Percentiles rank a stretch among this genome's conserved stretches.
These are phyloP conservation scores for Sporothrix euskadiensis DNA, from an alignment of 2,329 filamentous ascomycete genomes.

Conservation along the genomic window DNA sequence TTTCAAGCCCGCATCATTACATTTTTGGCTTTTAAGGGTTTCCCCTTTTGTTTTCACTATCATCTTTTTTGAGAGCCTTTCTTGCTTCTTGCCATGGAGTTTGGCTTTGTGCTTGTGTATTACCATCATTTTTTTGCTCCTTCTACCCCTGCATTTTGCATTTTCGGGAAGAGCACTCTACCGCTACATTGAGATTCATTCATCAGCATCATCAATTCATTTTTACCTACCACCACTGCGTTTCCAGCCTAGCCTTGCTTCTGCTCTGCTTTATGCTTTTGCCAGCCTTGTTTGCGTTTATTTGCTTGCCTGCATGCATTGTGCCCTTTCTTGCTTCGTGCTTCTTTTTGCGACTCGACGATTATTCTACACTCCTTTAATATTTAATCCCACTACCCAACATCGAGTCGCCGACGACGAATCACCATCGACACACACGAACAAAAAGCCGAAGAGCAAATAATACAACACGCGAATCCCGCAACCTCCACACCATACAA, in stretches of 20 bases:
- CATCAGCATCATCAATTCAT: conserved; percentile 11
- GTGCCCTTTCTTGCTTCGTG: not conserved
- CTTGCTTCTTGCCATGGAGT: conserved; percentile 10
- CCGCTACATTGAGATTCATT: conserved; percentile 1
- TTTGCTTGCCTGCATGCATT: conserved; percentile 14
- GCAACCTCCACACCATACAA: not conserved
- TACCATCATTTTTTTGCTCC: not conserved
- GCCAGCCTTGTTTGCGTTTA: conserved; percentile 6
- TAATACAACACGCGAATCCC: not conserved
- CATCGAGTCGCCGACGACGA: not conserved
- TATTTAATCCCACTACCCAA: not conserved
- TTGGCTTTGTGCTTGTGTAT: conserved; percentile 11
- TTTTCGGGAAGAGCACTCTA: not conserved
- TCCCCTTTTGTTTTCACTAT: not conserved
- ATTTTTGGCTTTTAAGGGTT: not conserved
- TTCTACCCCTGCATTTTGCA: not conserved
- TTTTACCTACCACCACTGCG: conserved; percentile 4
- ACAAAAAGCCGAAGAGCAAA: not conserved
- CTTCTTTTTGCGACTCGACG: not conserved
- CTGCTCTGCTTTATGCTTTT: not conserved
- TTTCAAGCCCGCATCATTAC: conserved; percentile 1
- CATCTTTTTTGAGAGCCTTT: not conserved
- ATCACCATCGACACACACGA: not conserved
- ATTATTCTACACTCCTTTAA: conserved; percentile 15
- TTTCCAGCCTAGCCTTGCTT: conserved; percentile 22